Evolutionary conservation across 2,329 filamentous ascomycete genomes (phyloP).

Genomic region (Fusarium sp.): DNA sequence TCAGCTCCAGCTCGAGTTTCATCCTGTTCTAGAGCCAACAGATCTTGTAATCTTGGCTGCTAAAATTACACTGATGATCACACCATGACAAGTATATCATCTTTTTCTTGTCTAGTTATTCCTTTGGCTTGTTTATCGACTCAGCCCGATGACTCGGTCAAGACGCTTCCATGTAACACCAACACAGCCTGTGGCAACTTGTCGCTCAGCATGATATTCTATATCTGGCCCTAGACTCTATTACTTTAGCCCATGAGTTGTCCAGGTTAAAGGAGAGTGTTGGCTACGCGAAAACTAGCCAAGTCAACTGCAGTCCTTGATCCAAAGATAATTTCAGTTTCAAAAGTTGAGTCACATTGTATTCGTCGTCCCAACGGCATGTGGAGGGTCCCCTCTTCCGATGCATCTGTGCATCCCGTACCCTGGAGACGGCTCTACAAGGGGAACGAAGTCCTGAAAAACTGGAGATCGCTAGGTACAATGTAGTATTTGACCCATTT

Average conservation of each 20-base stretch:
- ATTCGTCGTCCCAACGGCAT: background rate
- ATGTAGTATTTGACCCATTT: background rate
- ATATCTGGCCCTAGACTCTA: conserved; percentile 21
- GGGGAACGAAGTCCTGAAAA: background rate
- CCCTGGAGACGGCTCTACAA: background rate
- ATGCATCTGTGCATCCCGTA: conserved; percentile 5
- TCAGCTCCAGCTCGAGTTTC: conserved; percentile 35
- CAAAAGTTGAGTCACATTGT: background rate
- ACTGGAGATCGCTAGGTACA: background rate
- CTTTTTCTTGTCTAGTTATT: background rate
- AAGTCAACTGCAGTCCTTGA: background rate
- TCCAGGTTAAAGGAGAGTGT: background rate
- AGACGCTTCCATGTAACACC: background rate
- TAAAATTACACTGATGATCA: conserved; percentile 16
- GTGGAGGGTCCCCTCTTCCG: background rate
- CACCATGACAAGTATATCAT: background rate
- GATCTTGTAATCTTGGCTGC: background rate
- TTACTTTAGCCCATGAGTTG: background rate
- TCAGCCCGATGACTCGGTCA: background rate
- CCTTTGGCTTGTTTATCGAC: background rate
- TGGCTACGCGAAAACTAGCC: background rate
- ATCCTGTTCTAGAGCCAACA: conserved; percentile 38
- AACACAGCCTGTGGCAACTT: conserved; percentile 14
- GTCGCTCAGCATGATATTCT: conserved; percentile 21
- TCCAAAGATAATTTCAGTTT: background rate